phyloP scores from a whole-genome alignment of 2,329 filamentous ascomycete genomes.

The Arachnopeziza araneosa region DNA sequence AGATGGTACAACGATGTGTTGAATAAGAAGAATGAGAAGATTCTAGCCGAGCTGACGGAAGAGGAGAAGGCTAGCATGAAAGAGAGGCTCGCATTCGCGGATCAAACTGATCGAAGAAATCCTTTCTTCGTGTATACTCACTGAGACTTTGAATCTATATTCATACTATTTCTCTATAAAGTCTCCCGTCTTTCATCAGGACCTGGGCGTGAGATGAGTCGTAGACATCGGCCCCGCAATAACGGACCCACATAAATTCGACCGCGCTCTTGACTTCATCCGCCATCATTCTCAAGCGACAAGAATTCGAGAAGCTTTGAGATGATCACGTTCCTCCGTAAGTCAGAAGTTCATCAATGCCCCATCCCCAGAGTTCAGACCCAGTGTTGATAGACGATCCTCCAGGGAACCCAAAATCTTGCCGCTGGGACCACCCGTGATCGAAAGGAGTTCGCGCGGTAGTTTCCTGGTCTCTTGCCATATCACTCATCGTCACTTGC shows the following conservation, averaged over 20 bases:
- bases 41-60: conserved; percentile 33
- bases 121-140: conserved; percentile 38
- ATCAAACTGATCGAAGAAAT: conserved; percentile 35
- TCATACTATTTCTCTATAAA: too few relatives aligned
- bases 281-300: too few relatives aligned
- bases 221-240: too few relatives aligned
- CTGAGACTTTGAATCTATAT: conserved; percentile 1
- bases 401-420: background rate
- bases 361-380: conserved; percentile 6
- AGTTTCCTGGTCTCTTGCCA: too few relatives aligned
- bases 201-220: too few relatives aligned
- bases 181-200: too few relatives aligned
- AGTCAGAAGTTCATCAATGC: conserved; percentile 4
- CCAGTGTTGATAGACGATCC: background rate
- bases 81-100: conserved; percentile 34
- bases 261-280: too few relatives aligned
- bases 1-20: conserved; percentile 14
- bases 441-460: too few relatives aligned
- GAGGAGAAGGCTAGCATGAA: conserved; percentile 34
- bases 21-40: conserved; percentile 12
- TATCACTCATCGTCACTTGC: too few relatives aligned
- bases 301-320: too few relatives aligned
- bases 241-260: too few relatives aligned
- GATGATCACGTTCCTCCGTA: background rate
- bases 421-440: too few relatives aligned